Evolutionary conservation across 345 rosid genomes (phyloP).

Genomic region (Eucalyptus regnans): DNA sequence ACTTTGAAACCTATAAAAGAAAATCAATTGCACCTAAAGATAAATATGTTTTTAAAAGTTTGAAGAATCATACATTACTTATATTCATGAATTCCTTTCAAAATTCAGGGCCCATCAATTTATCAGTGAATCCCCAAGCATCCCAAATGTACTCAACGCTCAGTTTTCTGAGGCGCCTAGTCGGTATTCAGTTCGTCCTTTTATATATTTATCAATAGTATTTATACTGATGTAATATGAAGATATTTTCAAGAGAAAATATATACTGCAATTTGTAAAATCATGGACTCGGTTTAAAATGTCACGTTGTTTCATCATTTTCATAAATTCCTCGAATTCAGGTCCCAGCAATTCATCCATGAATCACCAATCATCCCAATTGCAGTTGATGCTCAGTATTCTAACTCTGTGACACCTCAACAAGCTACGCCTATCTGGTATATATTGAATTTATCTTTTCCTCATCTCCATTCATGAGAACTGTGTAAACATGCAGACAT

Average conservation of each 20-base stretch:
- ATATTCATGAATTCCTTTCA: neutral
- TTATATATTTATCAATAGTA: neutral
- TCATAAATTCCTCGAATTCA: neutral
- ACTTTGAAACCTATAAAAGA: neutral
- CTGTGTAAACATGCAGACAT: neutral
- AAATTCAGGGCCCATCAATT: neutral
- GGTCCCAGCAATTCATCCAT: neutral
- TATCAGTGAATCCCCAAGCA: neutral
- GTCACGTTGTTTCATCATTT: neutral
- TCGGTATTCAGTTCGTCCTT: neutral
- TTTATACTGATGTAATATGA: neutral
- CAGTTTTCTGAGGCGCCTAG: neutral
- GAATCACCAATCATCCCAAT: neutral
- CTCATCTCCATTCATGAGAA: neutral
- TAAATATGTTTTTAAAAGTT: neutral
- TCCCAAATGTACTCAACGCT: neutral
- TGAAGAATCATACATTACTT: neutral
- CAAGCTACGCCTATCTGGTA: neutral
- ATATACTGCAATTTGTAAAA: neutral
- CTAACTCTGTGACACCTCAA: neutral
- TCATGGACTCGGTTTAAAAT: neutral
- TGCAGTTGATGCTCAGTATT: neutral
- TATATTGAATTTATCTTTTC: neutral
- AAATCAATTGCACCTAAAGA: neutral
- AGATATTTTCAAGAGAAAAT: neutral